Conservation (phyloP, 2,329 filamentous ascomycete genomes). For the Penicillium palitans region DNA sequence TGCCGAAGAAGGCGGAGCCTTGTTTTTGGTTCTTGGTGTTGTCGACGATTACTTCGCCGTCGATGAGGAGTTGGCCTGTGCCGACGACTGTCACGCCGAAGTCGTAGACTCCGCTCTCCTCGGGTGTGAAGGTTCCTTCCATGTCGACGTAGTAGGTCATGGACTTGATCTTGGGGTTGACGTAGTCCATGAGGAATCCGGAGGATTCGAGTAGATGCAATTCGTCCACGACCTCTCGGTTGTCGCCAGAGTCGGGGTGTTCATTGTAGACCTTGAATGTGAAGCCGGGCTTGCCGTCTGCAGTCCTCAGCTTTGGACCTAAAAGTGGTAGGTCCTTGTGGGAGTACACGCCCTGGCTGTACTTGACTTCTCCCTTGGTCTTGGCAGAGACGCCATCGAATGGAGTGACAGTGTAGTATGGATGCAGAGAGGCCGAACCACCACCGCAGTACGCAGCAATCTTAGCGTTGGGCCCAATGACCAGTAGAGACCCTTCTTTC, state of each 20-base stretch:
- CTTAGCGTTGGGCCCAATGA: constrained; percentile 58
- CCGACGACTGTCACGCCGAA: constrained; percentile 67
- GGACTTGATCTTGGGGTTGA: constrained; percentile 55
- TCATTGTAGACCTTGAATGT: constrained; percentile 64
- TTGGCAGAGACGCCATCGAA: constrained; percentile 45
- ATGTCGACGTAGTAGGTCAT: constrained; percentile 61
- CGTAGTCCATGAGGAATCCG: constrained; percentile 56
- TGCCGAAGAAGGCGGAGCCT: constrained; percentile 66
- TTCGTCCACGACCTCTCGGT: constrained; percentile 55
- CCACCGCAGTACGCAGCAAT: constrained; percentile 57
- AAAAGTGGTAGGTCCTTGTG: constrained; percentile 65
- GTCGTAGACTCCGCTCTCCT: constrained; percentile 62
- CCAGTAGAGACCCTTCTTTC: constrained; percentile 48
- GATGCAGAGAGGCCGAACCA: constrained; percentile 59
- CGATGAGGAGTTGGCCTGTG: constrained; percentile 64
- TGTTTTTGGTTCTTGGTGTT: constrained; percentile 64
- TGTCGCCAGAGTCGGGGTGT: constrained; percentile 47
- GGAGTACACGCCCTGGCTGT: constrained; percentile 63
- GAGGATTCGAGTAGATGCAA: constrained; percentile 47
- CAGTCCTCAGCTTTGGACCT: constrained; percentile 53
- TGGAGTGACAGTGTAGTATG: constrained; percentile 49
- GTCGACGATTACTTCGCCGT: constrained; percentile 63
- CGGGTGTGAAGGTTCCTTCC: constrained; percentile 60
- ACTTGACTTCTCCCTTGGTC: constrained; percentile 44
- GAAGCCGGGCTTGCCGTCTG: constrained; percentile 58